A percentile compares a stretch with the other conserved stretches of the same genome.
phyloP scores from a whole-genome alignment of 169 alveolate genomes.

The Plasmodium berghei region DNA sequence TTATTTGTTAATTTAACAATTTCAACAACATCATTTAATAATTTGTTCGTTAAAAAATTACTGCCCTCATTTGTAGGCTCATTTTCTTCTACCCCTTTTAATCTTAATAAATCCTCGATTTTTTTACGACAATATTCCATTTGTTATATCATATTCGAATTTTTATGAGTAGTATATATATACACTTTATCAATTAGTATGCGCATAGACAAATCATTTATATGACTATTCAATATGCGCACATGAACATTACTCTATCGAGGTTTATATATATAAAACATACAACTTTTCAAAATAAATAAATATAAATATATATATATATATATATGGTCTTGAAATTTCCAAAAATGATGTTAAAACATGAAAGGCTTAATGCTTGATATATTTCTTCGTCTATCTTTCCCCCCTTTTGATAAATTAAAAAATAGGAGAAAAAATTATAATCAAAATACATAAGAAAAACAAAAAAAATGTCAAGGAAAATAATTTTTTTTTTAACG shows the following conservation, averaged over 20 bases:
- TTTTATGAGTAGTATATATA: neutral
- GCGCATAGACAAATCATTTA: neutral
- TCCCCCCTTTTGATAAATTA: too few relatives aligned
- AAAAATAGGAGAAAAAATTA: too few relatives aligned
- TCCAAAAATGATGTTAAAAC: too few relatives aligned
- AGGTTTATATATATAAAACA: too few relatives aligned
- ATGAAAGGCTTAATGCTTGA: too few relatives aligned
- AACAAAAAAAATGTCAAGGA: too few relatives aligned
- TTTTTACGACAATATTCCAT: conserved; percentile 60
- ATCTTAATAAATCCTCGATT: conserved; percentile 62
- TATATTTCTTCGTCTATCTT: too few relatives aligned
- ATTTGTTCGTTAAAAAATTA: conserved; percentile 10
- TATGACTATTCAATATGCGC: neutral
- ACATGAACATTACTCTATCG: neutral
- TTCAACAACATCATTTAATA: conserved; percentile 66
- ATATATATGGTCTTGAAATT: neutral
- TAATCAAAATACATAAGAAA: too few relatives aligned
- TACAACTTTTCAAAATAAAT: too few relatives aligned
- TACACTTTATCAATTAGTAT: neutral
- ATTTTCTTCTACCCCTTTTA: conserved; percentile 2
- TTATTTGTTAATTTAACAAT: conserved; percentile 51
- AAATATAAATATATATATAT: neutral
- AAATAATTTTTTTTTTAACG: too few relatives aligned
- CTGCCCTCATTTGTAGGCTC: conserved; percentile 16
- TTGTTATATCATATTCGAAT: neutral